These are phyloP conservation scores for Puccinellia tenuiflora DNA, from an alignment of 176 grass and related monocot genomes.

Conservation along the genomic window DNA sequence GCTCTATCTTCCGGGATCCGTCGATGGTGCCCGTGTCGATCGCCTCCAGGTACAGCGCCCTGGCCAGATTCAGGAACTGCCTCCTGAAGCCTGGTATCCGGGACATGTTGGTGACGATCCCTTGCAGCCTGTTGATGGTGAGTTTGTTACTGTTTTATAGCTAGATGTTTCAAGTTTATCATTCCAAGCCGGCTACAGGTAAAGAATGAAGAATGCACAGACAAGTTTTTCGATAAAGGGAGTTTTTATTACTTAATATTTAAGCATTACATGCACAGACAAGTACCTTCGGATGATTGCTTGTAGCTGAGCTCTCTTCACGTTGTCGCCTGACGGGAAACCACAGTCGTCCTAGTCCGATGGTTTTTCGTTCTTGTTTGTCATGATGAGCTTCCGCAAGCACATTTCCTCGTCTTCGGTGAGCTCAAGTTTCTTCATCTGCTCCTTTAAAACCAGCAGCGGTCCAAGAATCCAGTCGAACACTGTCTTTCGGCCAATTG, in stretches of 20 bases:
- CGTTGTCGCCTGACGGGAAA: constrained; percentile 46
- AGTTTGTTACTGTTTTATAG: not conserved
- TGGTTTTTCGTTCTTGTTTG: constrained; percentile 53
- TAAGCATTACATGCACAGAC: too few species aligned
- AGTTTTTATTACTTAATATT: too few species aligned
- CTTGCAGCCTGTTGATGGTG: constrained; percentile 52
- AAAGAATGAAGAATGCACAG: not conserved
- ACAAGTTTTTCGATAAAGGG: too few species aligned
- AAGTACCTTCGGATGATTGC: constrained; percentile 79
- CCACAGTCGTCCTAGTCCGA: constrained; percentile 62
- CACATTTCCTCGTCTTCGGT: constrained; percentile 61
- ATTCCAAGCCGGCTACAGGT: too few species aligned
- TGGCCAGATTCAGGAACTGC: constrained; percentile 54
- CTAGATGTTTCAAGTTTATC: not conserved
- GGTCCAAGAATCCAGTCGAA: constrained; percentile 79
- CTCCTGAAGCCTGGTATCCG: constrained; percentile 73
- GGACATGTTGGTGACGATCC: constrained; percentile 65
- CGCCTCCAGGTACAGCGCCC: constrained; percentile 52
- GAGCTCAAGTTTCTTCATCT: constrained; percentile 55
- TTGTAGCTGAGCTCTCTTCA: constrained; percentile 82
- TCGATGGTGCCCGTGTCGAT: constrained; percentile 28
- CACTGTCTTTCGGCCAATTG: constrained; percentile 82
- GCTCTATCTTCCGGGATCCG: not conserved
- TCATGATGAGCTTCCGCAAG: constrained; percentile 65
- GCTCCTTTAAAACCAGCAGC: constrained; percentile 75